Conservation (phyloP, 1,284 basidiomycete species). For the Stygiomarasmius scandens region DNA sequence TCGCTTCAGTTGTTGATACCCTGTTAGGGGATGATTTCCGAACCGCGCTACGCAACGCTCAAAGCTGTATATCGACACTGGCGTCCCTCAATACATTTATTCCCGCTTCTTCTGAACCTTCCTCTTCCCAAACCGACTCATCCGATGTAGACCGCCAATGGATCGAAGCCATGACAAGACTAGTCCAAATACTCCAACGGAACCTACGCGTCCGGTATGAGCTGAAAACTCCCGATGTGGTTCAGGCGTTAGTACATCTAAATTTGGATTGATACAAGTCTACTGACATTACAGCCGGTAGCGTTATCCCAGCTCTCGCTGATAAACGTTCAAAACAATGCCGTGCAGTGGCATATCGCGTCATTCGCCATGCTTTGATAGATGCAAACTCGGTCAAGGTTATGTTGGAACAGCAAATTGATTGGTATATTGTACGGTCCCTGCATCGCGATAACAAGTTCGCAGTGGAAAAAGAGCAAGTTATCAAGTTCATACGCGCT, state of each 20-base stretch:
- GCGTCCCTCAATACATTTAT: constrained; percentile 47
- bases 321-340: constrained; percentile 76
- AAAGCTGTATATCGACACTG: constrained; percentile 56
- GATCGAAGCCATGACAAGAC: constrained; percentile 64
- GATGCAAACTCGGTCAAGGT: constrained; percentile 67
- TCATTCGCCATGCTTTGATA: constrained; percentile 81
- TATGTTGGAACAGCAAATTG: constrained; percentile 65
- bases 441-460: constrained; percentile 85
- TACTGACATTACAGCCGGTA: constrained; percentile 31
- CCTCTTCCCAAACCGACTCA: constrained; percentile 37
- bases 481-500: constrained; percentile 88
- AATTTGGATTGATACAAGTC: constrained; percentile 6
- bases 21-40: constrained; percentile 64
- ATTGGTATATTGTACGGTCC: constrained; percentile 91
- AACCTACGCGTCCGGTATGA: constrained; percentile 80
- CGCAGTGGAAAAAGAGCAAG: constrained; percentile 90
- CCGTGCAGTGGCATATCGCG: constrained; percentile 85
- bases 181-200: constrained; percentile 74
- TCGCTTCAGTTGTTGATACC: constrained; percentile 18
- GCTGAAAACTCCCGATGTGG: constrained; percentile 68
- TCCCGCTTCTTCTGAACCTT: constrained; percentile 42
- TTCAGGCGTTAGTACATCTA: constrained; percentile 63
- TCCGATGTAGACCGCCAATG: constrained; percentile 51
- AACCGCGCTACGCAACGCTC: constrained; percentile 65
- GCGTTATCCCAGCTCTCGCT: constrained; percentile 75